phyloP scores from a whole-genome alignment of 495 filamentous ascomycete genomes.

The Aspergillus leporis region DNA sequence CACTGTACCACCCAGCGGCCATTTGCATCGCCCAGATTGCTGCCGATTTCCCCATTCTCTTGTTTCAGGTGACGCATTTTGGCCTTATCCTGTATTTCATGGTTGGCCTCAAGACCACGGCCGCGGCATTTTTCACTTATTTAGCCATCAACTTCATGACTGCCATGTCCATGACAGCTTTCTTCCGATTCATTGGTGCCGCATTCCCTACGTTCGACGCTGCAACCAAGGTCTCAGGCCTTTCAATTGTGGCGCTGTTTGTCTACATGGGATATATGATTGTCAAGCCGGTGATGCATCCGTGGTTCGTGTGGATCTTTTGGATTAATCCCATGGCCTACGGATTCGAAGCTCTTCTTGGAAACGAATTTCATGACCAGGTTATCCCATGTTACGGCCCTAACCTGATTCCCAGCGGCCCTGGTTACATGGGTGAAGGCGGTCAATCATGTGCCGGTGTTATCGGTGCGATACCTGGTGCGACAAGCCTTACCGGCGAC shows the following conservation, averaged over 20 bases:
- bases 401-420: slow-evolving; percentile 48
- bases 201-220: slow-evolving; percentile 52
- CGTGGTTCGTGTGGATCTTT: slow-evolving; percentile 77
- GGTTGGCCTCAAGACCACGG: slow-evolving; percentile 49
- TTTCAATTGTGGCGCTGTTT: slow-evolving; percentile 44
- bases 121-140: slow-evolving; percentile 54
- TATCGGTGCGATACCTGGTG: slow-evolving; percentile 45
- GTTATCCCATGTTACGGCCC: slow-evolving; percentile 46
- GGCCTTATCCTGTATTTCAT: slow-evolving; percentile 75
- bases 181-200: slow-evolving; percentile 54
- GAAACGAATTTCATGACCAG: slow-evolving; percentile 63
- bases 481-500: slow-evolving; percentile 45
- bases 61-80: slow-evolving; percentile 65
- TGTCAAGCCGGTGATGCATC: slow-evolving; percentile 63
- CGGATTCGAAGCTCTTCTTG: slow-evolving; percentile 66
- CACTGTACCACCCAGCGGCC: slow-evolving; percentile 73
- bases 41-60: slow-evolving; percentile 65
- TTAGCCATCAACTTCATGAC: slow-evolving; percentile 45
- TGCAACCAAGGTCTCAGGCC: slow-evolving; percentile 55
- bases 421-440: slow-evolving; percentile 29
- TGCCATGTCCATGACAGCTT: slow-evolving; percentile 50
- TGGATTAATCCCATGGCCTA: slow-evolving; percentile 75
- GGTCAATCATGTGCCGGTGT: slow-evolving; percentile 57
- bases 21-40: slow-evolving; percentile 70
- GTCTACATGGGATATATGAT: slow-evolving; percentile 66